phyloP scores from a whole-genome alignment of 2,329 filamentous ascomycete genomes.

The Penicillium aurantiogriseum region DNA sequence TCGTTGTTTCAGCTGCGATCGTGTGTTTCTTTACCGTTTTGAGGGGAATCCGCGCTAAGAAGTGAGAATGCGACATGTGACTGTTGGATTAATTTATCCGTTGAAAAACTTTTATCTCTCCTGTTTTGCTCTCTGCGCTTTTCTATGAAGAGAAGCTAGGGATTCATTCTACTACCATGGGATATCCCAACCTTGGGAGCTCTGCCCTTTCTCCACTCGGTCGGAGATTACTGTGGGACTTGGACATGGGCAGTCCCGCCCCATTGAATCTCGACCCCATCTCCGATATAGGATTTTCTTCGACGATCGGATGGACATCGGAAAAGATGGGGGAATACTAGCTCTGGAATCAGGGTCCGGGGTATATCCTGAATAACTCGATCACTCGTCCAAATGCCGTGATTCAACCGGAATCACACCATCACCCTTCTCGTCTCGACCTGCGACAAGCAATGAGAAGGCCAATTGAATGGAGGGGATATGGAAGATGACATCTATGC shows the following conservation, averaged over 20 bases:
- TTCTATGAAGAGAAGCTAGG: neutral
- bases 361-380: neutral
- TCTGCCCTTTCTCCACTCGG: neutral
- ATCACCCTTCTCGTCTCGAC: neutral
- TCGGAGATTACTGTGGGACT: neutral
- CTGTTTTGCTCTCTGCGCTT: neutral
- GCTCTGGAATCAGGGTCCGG: neutral
- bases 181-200: neutral
- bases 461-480: neutral
- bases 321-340: neutral
- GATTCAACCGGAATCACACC: neutral
- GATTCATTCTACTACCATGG: neutral
- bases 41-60: constrained; percentile 1
- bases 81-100: neutral
- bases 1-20: constrained; percentile 4
- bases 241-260: neutral
- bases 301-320: neutral
- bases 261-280: neutral
- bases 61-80: neutral
- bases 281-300: neutral
- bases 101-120: neutral
- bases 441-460: neutral
- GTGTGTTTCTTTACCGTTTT: constrained; percentile 10
- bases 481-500: neutral
- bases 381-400: neutral